These are phyloP conservation scores for Penicillium sp. DNA, from an alignment of 2,329 filamentous ascomycete genomes.

Conservation along the genomic window DNA sequence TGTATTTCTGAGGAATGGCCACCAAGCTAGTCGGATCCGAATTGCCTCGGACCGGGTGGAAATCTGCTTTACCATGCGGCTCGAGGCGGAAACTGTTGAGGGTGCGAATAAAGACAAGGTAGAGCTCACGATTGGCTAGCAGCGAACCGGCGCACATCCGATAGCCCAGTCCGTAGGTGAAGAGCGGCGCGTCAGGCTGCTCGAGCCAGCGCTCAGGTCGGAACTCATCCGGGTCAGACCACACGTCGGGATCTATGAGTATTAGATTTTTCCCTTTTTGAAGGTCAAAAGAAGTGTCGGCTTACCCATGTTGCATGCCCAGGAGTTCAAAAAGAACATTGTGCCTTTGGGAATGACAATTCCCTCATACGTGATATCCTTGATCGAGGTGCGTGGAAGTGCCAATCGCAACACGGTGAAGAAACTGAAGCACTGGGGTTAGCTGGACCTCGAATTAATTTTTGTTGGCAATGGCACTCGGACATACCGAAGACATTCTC, in stretches of 20 bases:
- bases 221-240: slow-evolving; percentile 59
- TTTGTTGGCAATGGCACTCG: not conserved
- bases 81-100: slow-evolving; percentile 62
- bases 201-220: slow-evolving; percentile 63
- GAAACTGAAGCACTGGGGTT: slow-evolving; percentile 41
- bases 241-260: slow-evolving; percentile 52
- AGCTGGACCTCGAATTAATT: slow-evolving; percentile 2
- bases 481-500: slow-evolving; percentile 57
- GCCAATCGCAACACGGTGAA: slow-evolving; percentile 64
- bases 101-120: slow-evolving; percentile 62
- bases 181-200: slow-evolving; percentile 62
- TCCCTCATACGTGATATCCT: slow-evolving; percentile 59
- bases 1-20: slow-evolving; percentile 59
- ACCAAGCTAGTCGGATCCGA: slow-evolving; percentile 63
- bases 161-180: slow-evolving; percentile 66
- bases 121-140: slow-evolving; percentile 64
- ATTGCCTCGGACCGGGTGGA: slow-evolving; percentile 60
- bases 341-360: slow-evolving; percentile 61
- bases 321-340: slow-evolving; percentile 65
- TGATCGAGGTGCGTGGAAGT: slow-evolving; percentile 61
- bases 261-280: not conserved
- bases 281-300: not conserved
- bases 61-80: slow-evolving; percentile 55
- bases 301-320: slow-evolving; percentile 68
- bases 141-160: slow-evolving; percentile 66